These are phyloP conservation scores for Stylonectria norvegica DNA, from an alignment of 2,329 filamentous ascomycete species.

Conservation along the genomic window DNA sequence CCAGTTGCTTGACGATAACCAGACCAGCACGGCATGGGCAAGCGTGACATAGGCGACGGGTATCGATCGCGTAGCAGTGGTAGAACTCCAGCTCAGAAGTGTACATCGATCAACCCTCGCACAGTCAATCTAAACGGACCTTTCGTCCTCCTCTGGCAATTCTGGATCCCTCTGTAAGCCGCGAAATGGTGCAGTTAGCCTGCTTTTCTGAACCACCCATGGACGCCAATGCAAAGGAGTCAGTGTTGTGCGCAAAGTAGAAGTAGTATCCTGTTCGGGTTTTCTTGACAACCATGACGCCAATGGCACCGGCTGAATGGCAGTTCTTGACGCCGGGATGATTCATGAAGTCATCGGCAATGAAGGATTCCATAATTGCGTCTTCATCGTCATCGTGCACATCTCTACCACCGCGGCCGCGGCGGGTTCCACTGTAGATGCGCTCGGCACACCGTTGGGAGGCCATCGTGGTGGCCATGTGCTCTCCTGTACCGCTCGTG, in stretches of 20 bases:
- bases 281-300: constrained; percentile 87
- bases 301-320: constrained; percentile 81
- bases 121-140: constrained; percentile 35
- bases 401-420: constrained; percentile 57
- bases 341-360: constrained; percentile 86
- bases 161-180: constrained; percentile 53
- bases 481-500: constrained; percentile 92
- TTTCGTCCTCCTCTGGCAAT: constrained; percentile 56
- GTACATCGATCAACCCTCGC: neutral
- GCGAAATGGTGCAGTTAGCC: constrained; percentile 85
- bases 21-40: too few relatives aligned
- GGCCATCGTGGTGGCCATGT: constrained; percentile 95
- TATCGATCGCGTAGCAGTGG: too few relatives aligned
- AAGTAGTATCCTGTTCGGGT: constrained; percentile 71
- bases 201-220: constrained; percentile 76
- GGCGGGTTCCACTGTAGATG: constrained; percentile 68
- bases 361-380: constrained; percentile 69
- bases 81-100: neutral
- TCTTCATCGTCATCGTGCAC: constrained; percentile 73
- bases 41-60: too few relatives aligned
- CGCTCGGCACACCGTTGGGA: constrained; percentile 83
- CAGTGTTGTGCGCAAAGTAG: constrained; percentile 95
- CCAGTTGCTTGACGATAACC: too few relatives aligned
- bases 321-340: constrained; percentile 82
- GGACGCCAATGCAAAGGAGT: constrained; percentile 79